Percentiles rank a stretch among this genome's conserved stretches.
Evolutionary conservation across 257 asterid genomes (phyloP).

Genomic region (Fraxinus anomala): DNA sequence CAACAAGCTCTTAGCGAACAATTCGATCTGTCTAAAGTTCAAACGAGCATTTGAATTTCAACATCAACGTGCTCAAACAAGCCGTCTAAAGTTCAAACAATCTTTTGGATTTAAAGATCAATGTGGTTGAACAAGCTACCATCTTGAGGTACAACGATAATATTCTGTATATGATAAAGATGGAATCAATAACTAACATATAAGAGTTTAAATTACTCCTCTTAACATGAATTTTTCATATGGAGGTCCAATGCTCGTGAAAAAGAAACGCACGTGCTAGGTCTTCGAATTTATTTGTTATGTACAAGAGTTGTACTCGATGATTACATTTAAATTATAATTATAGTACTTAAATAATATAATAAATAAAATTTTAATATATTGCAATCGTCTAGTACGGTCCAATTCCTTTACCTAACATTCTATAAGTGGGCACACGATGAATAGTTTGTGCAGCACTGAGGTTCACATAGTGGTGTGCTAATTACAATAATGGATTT

Average conservation of each 20-base stretch:
- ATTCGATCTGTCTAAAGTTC: not conserved
- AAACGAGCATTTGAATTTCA: not conserved
- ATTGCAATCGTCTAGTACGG: not conserved
- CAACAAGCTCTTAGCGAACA: too few relatives aligned
- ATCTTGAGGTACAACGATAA: too few relatives aligned
- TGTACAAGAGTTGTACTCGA: too few relatives aligned
- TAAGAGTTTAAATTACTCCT: too few relatives aligned
- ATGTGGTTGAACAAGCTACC: not conserved
- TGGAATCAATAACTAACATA: too few relatives aligned
- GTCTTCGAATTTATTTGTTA: too few relatives aligned
- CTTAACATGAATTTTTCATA: not conserved
- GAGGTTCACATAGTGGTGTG: not conserved
- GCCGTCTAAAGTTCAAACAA: too few relatives aligned
- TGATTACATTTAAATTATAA: too few relatives aligned
- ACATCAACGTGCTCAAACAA: not conserved
- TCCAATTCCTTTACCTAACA: not conserved
- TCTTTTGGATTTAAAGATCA: not conserved
- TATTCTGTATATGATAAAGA: too few relatives aligned
- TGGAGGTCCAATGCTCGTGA: too few relatives aligned
- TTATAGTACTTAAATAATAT: too few relatives aligned
- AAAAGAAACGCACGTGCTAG: too few relatives aligned
- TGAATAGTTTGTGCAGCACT: slow-evolving; percentile 1
- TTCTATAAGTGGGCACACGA: not conserved
- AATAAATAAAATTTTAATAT: not conserved
- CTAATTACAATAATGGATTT: not conserved